phyloP scores from a whole-genome alignment of 2,329 filamentous ascomycete genomes.

The Aureobasidium sp. region DNA sequence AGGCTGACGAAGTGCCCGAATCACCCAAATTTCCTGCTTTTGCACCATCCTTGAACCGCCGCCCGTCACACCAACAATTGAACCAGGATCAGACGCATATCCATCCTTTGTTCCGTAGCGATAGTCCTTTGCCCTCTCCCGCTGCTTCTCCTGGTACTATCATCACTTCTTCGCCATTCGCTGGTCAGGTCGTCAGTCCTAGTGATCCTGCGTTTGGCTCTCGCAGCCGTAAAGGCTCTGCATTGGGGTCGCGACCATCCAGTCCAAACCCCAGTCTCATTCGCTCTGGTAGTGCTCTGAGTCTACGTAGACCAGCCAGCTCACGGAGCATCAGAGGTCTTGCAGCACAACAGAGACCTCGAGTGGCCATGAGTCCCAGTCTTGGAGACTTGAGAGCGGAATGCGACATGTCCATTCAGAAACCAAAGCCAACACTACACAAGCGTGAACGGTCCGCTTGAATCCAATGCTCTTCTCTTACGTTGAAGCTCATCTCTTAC shows the following conservation, averaged over 20 bases:
- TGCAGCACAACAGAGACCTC: constrained; percentile 1
- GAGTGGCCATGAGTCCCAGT: constrained; percentile 2
- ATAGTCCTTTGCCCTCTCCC: constrained; percentile 58
- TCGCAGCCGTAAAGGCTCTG: constrained; percentile 3
- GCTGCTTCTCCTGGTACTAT: constrained; percentile 59
- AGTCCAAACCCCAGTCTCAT: background rate
- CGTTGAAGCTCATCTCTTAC: background rate
- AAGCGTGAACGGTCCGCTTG: constrained; percentile 5
- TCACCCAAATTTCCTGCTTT: constrained; percentile 2
- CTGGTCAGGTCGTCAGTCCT: constrained; percentile 49
- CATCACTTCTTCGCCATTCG: constrained; percentile 60
- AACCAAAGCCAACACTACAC: background rate
- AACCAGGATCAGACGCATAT: constrained; percentile 56
- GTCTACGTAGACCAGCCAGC: constrained; percentile 2
- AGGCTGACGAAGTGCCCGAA: constrained; percentile 2
- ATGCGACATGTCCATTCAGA: background rate
- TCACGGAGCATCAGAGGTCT: constrained; percentile 6
- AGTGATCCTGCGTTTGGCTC: constrained; percentile 1
- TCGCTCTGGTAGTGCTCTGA: background rate
- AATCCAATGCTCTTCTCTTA: background rate
- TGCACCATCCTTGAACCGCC: constrained; percentile 9
- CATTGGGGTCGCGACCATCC: background rate
- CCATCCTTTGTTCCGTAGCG: constrained; percentile 67
- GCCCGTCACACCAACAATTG: constrained; percentile 16
- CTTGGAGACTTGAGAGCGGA: background rate